phyloP scores from a whole-genome alignment of 768 basidiomycete species.

The Lentinula raphanica region DNA sequence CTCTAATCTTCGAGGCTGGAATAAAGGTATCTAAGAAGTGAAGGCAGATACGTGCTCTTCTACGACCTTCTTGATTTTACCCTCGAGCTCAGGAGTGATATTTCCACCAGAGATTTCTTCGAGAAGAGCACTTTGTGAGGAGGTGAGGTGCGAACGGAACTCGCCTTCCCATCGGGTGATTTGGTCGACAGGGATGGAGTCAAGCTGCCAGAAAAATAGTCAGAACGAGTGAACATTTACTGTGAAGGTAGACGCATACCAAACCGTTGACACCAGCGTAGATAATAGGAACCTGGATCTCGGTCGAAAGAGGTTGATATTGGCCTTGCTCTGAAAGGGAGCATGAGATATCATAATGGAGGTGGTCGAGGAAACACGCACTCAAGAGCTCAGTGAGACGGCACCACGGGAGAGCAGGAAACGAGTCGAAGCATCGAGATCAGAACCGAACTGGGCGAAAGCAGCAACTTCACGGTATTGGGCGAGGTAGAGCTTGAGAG shows the following conservation, averaged over 20 bases:
- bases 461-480: constrained; percentile 99
- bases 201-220: constrained; percentile 51
- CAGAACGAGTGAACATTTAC: neutral
- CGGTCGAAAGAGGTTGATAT: constrained; percentile 91
- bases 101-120: constrained; percentile 78
- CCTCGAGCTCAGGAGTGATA: constrained; percentile 88
- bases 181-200: constrained; percentile 91
- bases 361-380: constrained; percentile 29
- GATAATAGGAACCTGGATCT: constrained; percentile 97
- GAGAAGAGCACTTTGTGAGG: constrained; percentile 71
- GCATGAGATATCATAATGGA: constrained; percentile 8
- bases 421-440: constrained; percentile 98
- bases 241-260: constrained; percentile 36
- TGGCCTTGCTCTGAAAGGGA: constrained; percentile 83
- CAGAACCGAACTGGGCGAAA: constrained; percentile 99
- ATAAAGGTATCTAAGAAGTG: constrained; percentile 42
- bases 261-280: constrained; percentile 99
- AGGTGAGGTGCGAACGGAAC: constrained; percentile 82
- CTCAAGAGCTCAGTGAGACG: constrained; percentile 96
- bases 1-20: neutral
- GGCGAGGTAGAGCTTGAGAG: constrained; percentile 98
- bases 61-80: constrained; percentile 91
- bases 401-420: constrained; percentile 98
- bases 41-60: constrained; percentile 85
- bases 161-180: constrained; percentile 91